Base-by-base conservation (phyloP, 306 rosid genomes). In the Citrullus mucosospermus region DNA sequence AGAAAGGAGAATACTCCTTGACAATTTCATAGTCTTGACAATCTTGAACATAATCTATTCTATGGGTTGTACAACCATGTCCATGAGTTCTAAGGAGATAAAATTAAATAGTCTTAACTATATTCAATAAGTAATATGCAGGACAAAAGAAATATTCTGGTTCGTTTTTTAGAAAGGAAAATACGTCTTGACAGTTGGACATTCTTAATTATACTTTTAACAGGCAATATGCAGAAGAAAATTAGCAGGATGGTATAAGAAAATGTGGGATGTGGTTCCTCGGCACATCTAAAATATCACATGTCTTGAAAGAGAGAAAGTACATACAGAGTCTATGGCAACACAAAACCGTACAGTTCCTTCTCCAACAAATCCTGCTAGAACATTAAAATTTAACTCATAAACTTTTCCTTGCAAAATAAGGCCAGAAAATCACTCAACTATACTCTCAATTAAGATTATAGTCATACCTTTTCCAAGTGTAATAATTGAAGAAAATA, bases 321-420 rank as follows among this genome's bases (percentile, higher is more conserved):
- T 70, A 53, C 50, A 15, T 90, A 95, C 98, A 66, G 96, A 89
- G 82, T 95, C 98, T 77, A 95, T 86, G 78, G 92, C 97, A 61
- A 89, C 91, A 75, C 85, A 85, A 74, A 95, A 81, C 32, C 86
- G 88, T 59, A 80, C 68, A 78, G 84, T 88, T 44, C 87, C 89
- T 50, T 84, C 85, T 77, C 89, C 92, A 77, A 91, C 89, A 81
- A 92, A 80, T 71, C 91, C 97, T 92, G 90, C 86, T 74, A 76
- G 83, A 61, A 82, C 58, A 69, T 69, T 69, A n/a, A 22, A 69
- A 22, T 70, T 70, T 17, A 79, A 67, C 15, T 65, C 39, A 6
- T 3, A 73, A 60, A 54, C 28, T 59, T 73, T 70, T 48, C 67
- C 51, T 59, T 14, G 13, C 53, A 36, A 57, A 76, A 76, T 20